Evolutionary conservation across 2,329 filamentous ascomycete species (phyloP).

Genomic region (Sporothrix brasiliensis): DNA sequence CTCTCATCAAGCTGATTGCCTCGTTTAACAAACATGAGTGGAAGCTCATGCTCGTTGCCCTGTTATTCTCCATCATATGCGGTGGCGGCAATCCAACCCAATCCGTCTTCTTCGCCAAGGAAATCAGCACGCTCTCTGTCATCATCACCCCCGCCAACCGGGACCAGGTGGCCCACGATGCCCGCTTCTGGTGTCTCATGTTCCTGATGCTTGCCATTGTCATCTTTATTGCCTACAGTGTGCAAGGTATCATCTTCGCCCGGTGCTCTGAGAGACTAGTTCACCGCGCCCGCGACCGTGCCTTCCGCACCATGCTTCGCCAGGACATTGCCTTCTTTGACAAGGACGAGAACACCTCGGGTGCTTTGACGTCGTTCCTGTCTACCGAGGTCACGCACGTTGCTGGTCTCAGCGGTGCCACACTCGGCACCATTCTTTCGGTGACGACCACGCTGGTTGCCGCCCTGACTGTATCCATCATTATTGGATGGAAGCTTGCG

Average conservation of each 20-base stretch:
- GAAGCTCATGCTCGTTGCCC: constrained; percentile 70
- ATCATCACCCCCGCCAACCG: constrained; percentile 50
- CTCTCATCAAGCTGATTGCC: constrained; percentile 75
- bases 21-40: constrained; percentile 77
- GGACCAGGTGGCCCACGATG: constrained; percentile 64
- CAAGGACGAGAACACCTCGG: constrained; percentile 82
- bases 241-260: constrained; percentile 75
- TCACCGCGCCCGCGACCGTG: constrained; percentile 76
- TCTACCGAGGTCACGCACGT: constrained; percentile 89
- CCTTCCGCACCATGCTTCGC: constrained; percentile 85
- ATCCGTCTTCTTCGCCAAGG: constrained; percentile 85
- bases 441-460: constrained; percentile 78
- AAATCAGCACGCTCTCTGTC: constrained; percentile 63
- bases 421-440: constrained; percentile 82
- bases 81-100: constrained; percentile 69
- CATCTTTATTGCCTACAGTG: constrained; percentile 68
- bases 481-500: constrained; percentile 50
- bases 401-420: constrained; percentile 83
- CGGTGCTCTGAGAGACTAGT: constrained; percentile 85
- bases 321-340: constrained; percentile 96
- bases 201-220: constrained; percentile 80
- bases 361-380: constrained; percentile 84
- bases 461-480: constrained; percentile 58
- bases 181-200: constrained; percentile 87
- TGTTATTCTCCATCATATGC: constrained; percentile 74